Conservation (phyloP, 2,329 filamentous ascomycete genomes). For the Microcyclosporella mali region DNA sequence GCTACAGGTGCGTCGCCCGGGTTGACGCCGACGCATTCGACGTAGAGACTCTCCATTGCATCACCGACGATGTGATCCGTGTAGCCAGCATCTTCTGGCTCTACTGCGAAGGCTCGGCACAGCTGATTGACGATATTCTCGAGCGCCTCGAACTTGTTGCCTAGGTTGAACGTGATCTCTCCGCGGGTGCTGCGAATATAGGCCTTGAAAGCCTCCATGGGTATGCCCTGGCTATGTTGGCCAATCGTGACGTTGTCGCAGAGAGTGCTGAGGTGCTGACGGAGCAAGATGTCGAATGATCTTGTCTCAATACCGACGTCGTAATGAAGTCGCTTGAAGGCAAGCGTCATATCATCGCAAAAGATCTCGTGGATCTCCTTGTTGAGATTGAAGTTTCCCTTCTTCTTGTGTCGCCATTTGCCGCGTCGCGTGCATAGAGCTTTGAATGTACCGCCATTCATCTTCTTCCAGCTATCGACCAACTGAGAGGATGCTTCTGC, state of each 20-base stretch:
- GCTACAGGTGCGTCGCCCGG: neutral
- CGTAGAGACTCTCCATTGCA: constrained; percentile 1
- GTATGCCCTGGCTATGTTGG: neutral
- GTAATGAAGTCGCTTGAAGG: neutral
- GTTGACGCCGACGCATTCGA: neutral
- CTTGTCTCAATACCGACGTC: neutral
- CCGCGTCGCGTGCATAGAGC: constrained; percentile 1
- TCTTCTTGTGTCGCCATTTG: neutral
- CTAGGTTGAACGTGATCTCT: neutral
- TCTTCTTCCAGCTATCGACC: neutral
- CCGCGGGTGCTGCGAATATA: constrained; percentile 1
- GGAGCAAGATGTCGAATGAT: neutral
- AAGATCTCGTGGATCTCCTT: constrained; percentile 1
- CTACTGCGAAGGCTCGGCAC: neutral
- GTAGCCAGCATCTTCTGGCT: constrained; percentile 1
- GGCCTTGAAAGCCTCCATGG: neutral
- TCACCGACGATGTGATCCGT: constrained; percentile 1
- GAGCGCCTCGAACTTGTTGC: constrained; percentile 1
- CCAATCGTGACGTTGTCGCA: neutral
- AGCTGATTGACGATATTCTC: neutral
- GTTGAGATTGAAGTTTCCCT: neutral
- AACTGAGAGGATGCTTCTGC: neutral
- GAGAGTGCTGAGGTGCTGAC: neutral
- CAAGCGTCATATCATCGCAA: neutral
- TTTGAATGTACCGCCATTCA: neutral